Conservation (phyloP, 1,139 yeast genomes). For the Blastobotrys proliferans region DNA sequence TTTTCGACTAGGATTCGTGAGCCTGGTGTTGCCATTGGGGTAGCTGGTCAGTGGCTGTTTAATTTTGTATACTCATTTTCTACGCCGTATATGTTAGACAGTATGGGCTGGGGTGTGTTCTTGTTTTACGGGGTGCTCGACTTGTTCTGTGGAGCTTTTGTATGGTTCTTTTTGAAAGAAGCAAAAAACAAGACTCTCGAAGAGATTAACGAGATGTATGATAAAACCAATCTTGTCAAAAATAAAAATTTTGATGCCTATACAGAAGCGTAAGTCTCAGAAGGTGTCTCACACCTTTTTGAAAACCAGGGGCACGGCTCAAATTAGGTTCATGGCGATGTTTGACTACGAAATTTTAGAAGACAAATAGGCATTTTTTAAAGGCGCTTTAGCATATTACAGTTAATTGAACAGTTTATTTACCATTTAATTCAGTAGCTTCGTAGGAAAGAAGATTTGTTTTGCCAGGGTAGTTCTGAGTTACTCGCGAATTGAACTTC, state of each 20-base stretch:
- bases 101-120: slow-evolving; percentile 10
- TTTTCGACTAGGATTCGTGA: slow-evolving; percentile 4
- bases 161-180: slow-evolving; percentile 10
- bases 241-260: no score
- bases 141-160: slow-evolving; percentile 6
- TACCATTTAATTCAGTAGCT: no score
- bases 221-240: no score
- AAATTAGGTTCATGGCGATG: no score
- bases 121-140: slow-evolving; percentile 12
- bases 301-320: no score
- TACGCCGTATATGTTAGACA: slow-evolving; percentile 11
- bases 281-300: no score
- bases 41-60: slow-evolving; percentile 8
- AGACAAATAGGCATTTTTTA: no score
- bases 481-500: slow-evolving; percentile 11
- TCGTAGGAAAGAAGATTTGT: slow-evolving; percentile 1
- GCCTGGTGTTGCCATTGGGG: slow-evolving; percentile 7
- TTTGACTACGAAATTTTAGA: no score
- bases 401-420: no score
- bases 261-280: no score
- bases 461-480: slow-evolving; percentile 5
- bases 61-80: slow-evolving; percentile 8
- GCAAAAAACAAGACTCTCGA: slow-evolving; percentile 10
- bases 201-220: slow-evolving; percentile 10
- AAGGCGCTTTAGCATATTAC: no score